phyloP scores from a whole-genome alignment of 2,329 filamentous ascomycete species.

The Neofusicoccum laricinum region DNA sequence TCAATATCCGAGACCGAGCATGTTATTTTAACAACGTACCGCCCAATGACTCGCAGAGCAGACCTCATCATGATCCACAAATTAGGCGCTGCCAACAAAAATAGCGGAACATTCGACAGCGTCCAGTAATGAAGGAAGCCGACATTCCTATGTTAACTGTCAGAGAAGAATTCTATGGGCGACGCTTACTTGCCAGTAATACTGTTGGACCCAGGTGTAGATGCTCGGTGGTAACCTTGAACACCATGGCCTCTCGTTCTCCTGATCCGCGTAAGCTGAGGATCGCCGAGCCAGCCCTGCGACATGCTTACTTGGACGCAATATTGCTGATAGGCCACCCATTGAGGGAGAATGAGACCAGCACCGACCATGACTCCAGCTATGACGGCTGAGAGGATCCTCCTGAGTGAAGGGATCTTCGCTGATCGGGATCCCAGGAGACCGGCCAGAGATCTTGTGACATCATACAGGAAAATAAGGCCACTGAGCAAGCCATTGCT shows the following conservation, averaged over 20 bases:
- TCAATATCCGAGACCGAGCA: not conserved
- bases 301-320: constrained; percentile 23
- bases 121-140: constrained; percentile 93
- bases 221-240: constrained; percentile 71
- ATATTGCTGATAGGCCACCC: constrained; percentile 69
- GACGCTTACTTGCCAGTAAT: constrained; percentile 72
- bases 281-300: not conserved
- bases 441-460: constrained; percentile 16
- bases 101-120: constrained; percentile 78
- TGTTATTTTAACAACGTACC: not conserved
- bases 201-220: constrained; percentile 81
- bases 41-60: constrained; percentile 1
- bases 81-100: constrained; percentile 78
- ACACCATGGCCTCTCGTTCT: constrained; percentile 67
- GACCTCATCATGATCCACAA: constrained; percentile 58
- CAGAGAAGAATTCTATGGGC: not conserved
- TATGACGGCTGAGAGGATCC: constrained; percentile 58
- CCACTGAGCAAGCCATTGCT: constrained; percentile 87
- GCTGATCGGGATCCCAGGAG: not conserved
- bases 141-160: constrained; percentile 63
- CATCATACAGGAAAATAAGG: constrained; percentile 62
- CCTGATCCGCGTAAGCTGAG: constrained; percentile 15
- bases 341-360: constrained; percentile 71
- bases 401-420: constrained; percentile 39
- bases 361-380: constrained; percentile 66